Conservation (phyloP, 2,329 filamentous ascomycete species). For the Xylariaceae sp. region DNA sequence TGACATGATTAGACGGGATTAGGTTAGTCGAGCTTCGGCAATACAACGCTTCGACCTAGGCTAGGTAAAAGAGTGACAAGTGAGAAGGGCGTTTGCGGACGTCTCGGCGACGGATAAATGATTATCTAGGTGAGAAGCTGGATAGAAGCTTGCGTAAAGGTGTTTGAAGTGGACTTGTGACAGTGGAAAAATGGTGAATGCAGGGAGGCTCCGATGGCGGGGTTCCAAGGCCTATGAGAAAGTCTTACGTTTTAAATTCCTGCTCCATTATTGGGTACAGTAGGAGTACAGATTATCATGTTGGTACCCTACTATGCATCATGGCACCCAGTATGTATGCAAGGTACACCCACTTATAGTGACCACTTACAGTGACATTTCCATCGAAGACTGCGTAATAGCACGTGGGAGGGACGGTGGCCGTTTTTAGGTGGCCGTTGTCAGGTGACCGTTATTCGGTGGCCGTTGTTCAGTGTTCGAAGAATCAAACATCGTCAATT, state of each 20-base stretch:
- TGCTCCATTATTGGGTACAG: neutral
- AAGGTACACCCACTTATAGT: too few species aligned
- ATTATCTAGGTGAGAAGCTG: slow-evolving; percentile 17
- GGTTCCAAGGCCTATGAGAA: slow-evolving; percentile 16
- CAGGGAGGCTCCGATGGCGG: slow-evolving; percentile 32
- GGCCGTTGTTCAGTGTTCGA: too few species aligned
- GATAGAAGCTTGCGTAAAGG: slow-evolving; percentile 4
- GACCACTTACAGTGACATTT: too few species aligned
- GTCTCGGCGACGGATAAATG: slow-evolving; percentile 12
- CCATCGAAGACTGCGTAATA: too few species aligned
- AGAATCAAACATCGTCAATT: too few species aligned
- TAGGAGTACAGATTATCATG: neutral
- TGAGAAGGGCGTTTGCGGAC: neutral
- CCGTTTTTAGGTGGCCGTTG: too few species aligned
- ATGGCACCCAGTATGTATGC: too few species aligned
- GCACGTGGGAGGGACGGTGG: too few species aligned
- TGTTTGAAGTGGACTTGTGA: neutral
- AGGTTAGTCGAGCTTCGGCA: slow-evolving; percentile 4
- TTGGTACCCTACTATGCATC: too few species aligned
- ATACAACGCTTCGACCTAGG: neutral
- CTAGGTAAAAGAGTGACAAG: neutral
- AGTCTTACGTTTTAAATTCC: too few species aligned
- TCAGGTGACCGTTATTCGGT: too few species aligned
- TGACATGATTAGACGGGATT: slow-evolving; percentile 32
- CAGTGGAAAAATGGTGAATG: slow-evolving; percentile 15